A percentile compares a stretch with the other conserved stretches of the same genome.
phyloP scores from a whole-genome alignment of 495 filamentous ascomycete species.

The Hypomontagnella monticulosa region DNA sequence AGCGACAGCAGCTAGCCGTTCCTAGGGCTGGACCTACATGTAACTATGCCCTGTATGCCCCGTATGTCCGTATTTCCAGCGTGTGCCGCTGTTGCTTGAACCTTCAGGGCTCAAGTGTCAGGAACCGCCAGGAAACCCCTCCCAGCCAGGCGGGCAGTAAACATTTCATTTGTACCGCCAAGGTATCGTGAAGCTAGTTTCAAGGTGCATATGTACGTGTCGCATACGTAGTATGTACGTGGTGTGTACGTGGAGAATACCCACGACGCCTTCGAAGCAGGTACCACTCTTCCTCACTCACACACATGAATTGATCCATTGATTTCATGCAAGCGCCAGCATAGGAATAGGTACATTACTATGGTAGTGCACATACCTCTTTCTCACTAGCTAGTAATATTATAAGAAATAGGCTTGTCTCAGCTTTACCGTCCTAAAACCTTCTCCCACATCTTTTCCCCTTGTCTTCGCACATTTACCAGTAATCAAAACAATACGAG shows the following conservation, averaged over 20 bases:
- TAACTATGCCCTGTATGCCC: too few relatives aligned
- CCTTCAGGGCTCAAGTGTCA: too few relatives aligned
- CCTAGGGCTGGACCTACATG: slow-evolving; percentile 7
- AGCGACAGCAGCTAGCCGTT: slow-evolving; percentile 26
- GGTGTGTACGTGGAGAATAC: slow-evolving; percentile 26
- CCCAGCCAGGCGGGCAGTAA: not conserved
- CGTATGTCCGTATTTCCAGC: not conserved
- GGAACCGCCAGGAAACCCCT: not conserved
- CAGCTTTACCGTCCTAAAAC: slow-evolving; percentile 16
- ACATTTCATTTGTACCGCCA: slow-evolving; percentile 16
- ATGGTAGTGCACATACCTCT: slow-evolving; percentile 13
- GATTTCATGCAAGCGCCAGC: too few relatives aligned
- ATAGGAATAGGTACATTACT: not conserved
- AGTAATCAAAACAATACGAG: slow-evolving; percentile 6
- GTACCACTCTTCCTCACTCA: slow-evolving; percentile 18
- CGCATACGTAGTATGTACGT: too few relatives aligned
- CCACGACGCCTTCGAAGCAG: slow-evolving; percentile 25
- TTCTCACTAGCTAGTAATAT: slow-evolving; percentile 26
- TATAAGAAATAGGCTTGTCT: slow-evolving; percentile 36
- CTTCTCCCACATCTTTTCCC: slow-evolving; percentile 15
- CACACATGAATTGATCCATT: too few relatives aligned
- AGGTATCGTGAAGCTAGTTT: slow-evolving; percentile 23
- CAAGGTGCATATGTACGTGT: slow-evolving; percentile 29
- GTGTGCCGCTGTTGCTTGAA: not conserved
- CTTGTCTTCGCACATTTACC: slow-evolving; percentile 5